A percentile compares a stretch with the other conserved stretches of the same genome.
Evolutionary conservation across 768 basidiomycete species (phyloP).

Genomic region (Peribolospora kevripleyi): DNA sequence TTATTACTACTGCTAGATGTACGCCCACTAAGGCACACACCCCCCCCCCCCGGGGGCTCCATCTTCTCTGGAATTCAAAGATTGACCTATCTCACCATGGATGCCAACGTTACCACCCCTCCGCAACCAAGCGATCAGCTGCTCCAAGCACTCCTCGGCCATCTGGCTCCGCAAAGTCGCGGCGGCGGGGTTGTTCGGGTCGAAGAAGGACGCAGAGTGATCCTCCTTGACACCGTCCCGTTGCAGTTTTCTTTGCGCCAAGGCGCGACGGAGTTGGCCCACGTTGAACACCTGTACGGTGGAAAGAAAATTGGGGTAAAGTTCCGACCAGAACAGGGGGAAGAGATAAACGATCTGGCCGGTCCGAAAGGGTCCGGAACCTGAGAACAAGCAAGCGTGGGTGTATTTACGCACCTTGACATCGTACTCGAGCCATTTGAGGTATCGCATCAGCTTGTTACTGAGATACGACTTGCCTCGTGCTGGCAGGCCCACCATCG

Average conservation of each 20-base stretch:
- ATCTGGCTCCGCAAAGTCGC: constrained; percentile 52
- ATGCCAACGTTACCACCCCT: constrained; percentile 82
- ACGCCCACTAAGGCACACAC: too few relatives aligned
- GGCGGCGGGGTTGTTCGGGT: constrained; percentile 55
- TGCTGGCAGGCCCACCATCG: constrained; percentile 95
- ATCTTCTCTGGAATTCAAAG: not conserved
- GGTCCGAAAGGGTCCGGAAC: not conserved
- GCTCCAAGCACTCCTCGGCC: constrained; percentile 77
- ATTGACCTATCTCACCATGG: constrained; percentile 38
- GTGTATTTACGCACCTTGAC: constrained; percentile 40
- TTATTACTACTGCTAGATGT: too few relatives aligned
- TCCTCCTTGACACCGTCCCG: constrained; percentile 52
- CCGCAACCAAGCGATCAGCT: constrained; percentile 83
- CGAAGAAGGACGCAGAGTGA: constrained; percentile 76
- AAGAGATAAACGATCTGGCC: not conserved
- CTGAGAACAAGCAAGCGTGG: not conserved
- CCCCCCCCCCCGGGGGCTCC: too few relatives aligned
- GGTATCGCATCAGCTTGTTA: constrained; percentile 89
- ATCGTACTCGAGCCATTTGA: constrained; percentile 96
- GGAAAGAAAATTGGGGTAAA: not conserved
- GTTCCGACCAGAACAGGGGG: not conserved
- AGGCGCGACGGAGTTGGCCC: constrained; percentile 63
- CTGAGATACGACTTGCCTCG: constrained; percentile 94
- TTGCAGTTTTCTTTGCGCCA: not conserved
- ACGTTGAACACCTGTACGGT: constrained; percentile 73